Evolutionary conservation across 2,329 filamentous ascomycete genomes (phyloP).

Genomic region (Plectosphaerella cucumerina): DNA sequence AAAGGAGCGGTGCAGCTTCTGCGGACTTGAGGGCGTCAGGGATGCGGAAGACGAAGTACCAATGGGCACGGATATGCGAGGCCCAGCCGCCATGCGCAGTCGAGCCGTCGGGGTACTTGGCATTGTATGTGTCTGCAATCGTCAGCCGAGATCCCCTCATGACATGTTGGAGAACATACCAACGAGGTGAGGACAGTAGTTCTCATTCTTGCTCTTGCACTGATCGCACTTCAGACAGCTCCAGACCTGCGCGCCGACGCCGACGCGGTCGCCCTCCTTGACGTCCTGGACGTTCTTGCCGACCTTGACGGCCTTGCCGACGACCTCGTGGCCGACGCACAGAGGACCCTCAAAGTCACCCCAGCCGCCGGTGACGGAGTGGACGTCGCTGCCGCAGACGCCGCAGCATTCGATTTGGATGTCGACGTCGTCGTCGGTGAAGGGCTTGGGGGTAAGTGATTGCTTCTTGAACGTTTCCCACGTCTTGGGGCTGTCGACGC

Average conservation of each 20-base stretch:
- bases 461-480: conserved; percentile 36
- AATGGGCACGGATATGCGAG: conserved; percentile 43
- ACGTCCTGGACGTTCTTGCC: conserved; percentile 42
- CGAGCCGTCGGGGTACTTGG: conserved; percentile 52
- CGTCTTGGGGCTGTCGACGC: conserved; percentile 34
- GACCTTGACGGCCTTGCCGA: conserved; percentile 48
- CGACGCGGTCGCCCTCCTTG: conserved; percentile 60
- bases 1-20: conserved; percentile 65
- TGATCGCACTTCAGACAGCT: conserved; percentile 48
- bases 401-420: conserved; percentile 69
- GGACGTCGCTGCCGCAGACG: conserved; percentile 58
- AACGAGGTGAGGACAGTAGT: conserved; percentile 43
- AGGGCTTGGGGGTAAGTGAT: conserved; percentile 31
- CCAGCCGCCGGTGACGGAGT: conserved; percentile 55
- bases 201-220: conserved; percentile 45
- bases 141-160: neutral
- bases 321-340: conserved; percentile 57
- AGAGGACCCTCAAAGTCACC: conserved; percentile 41
- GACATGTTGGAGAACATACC: conserved; percentile 16
- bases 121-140: conserved; percentile 49
- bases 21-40: conserved; percentile 47
- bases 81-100: conserved; percentile 61
- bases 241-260: conserved; percentile 57
- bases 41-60: conserved; percentile 57
- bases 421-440: conserved; percentile 40